Evolutionary conservation across 2,329 filamentous ascomycete genomes (phyloP).

Genomic region (Diaporthe helianthi): DNA sequence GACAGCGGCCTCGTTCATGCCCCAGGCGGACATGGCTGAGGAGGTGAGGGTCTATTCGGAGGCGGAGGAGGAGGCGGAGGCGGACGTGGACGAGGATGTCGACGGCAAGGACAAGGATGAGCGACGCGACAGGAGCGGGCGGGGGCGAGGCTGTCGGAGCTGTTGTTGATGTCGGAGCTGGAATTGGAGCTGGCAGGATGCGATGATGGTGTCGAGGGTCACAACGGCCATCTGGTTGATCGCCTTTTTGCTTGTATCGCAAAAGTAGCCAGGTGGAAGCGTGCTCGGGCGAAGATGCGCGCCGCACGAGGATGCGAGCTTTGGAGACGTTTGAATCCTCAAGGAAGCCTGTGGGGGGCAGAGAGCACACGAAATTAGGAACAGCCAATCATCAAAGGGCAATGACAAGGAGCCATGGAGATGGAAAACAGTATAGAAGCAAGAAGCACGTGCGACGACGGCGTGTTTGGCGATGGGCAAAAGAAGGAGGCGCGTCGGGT

Average conservation of each 20-base stretch:
- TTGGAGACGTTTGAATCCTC: background rate
- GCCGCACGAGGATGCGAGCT: background rate
- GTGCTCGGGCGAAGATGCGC: background rate
- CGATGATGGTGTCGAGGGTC: slow-evolving; percentile 29
- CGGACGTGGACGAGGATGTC: slow-evolving; percentile 27
- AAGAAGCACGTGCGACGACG: slow-evolving; percentile 56
- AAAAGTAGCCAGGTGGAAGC: background rate
- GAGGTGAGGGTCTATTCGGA: slow-evolving; percentile 40
- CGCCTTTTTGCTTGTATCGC: slow-evolving; percentile 42
- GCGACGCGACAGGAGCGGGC: slow-evolving; percentile 12
- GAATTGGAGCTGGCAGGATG: slow-evolving; percentile 18
- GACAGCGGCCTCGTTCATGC: slow-evolving; percentile 71
- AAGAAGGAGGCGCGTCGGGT: slow-evolving; percentile 48
- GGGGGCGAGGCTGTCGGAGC: slow-evolving; percentile 23
- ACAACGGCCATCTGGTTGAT: slow-evolving; percentile 55
- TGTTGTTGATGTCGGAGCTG: slow-evolving; percentile 36
- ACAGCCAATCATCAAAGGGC: slow-evolving; percentile 47
- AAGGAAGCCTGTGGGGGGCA: slow-evolving; percentile 19
- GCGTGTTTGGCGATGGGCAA: slow-evolving; percentile 53
- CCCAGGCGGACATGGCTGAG: slow-evolving; percentile 73
- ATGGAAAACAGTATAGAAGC: slow-evolving; percentile 45
- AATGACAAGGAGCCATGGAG: slow-evolving; percentile 51
- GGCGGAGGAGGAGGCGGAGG: slow-evolving; percentile 28
- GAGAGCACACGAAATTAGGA: slow-evolving; percentile 33
- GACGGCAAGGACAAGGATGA: slow-evolving; percentile 4